Base-by-base conservation (phyloP, 768 basidiomycete species). In the Psilocybe cubensis region DNA sequence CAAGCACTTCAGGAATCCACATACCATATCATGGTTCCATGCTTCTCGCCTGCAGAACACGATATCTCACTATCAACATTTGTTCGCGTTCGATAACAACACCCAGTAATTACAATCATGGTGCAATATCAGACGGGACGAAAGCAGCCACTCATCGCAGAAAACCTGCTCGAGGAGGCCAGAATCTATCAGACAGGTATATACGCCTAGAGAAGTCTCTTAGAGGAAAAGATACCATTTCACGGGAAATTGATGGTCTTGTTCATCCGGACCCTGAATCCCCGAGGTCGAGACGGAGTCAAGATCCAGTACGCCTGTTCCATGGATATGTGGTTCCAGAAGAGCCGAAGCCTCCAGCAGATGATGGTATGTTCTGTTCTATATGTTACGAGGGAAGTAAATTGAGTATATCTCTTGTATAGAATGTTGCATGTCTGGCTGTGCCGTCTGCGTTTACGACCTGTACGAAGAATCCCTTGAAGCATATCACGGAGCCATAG, bases 401-500 rank as follows among this genome's bases (percentile, higher is more conserved):
- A 41, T 28, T 51, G n/a, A n/a, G n/a, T n/a, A n/a, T 42, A 38
- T 1, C 14, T 38, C 35, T 35, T 35, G 20, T 38, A 9, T 62
- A 94, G 94, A 94, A 72, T 95, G 94, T 71, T 96, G 94, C 76
- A 96, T 96, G 94, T 94, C 92, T 2, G 92, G 92, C 27, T 96
- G 94, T 66, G 91, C 93, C 0, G 73, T 95, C n/a, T 96, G 94
- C 70, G 89, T 96, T 7, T 92, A 96, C 72, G 92, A 94, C 63
- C 70, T 94, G 23, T 93, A 94, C 72, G 86, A 91, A 58, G 92
- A 94, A 46, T 82, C 87, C 0, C 70, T 92, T 2, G 75, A 76
- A 21, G 76, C 74, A 11, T 94, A 94, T 74, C 79, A 81, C 23
- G 77, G 81, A 11, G 78, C 85, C 3, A 61, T 94, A 0, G 64